Conservation (phyloP, 352 stramenopile species). For the Aphanomyces invadans region DNA sequence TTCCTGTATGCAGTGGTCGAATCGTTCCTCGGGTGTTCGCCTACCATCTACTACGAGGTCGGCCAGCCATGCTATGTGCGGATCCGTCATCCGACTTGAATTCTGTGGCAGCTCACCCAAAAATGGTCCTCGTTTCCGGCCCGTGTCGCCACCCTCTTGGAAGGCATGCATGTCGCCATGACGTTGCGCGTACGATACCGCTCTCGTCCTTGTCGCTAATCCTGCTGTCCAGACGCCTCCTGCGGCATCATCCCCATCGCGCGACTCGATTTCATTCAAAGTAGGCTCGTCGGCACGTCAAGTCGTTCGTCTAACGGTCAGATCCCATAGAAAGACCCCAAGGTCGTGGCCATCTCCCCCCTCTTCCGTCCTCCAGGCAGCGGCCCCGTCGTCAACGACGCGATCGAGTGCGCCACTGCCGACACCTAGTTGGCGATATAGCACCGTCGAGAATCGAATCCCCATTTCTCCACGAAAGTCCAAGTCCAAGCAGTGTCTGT, state of each 20-base stretch:
- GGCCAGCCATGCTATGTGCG: too few species aligned
- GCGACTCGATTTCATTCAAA: background rate
- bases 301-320: background rate
- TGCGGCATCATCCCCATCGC: background rate
- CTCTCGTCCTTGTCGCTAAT: background rate
- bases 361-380: background rate
- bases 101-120: background rate
- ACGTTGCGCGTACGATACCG: background rate
- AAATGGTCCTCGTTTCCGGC: background rate
- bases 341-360: slow-evolving; percentile 1
- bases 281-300: background rate
- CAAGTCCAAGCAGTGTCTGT: too few species aligned
- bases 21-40: background rate
- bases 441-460: too few species aligned
- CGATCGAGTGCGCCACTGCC: background rate
- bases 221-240: background rate
- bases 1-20: slow-evolving; percentile 11
- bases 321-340: slow-evolving; percentile 7
- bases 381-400: background rate
- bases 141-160: background rate
- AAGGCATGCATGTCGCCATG: slow-evolving; percentile 9
- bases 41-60: slow-evolving; percentile 4
- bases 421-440: too few species aligned
- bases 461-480: too few species aligned
- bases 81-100: too few species aligned